Conservation (phyloP, 371 early-diverging fungal genomes). For the Sporodiniella umbellata region DNA sequence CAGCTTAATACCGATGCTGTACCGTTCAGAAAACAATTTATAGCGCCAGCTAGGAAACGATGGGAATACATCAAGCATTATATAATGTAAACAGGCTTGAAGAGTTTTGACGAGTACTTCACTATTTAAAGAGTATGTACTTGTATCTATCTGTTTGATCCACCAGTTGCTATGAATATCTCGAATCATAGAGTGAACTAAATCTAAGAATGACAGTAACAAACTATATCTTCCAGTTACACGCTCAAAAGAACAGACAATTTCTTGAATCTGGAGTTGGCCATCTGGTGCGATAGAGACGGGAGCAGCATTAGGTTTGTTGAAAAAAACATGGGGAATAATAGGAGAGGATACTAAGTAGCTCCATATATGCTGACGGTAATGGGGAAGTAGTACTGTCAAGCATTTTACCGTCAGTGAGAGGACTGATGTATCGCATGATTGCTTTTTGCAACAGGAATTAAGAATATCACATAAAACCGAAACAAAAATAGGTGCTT, state of each 20-base stretch:
- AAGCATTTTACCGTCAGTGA: slow-evolving; percentile 31
- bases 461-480: slow-evolving; percentile 25
- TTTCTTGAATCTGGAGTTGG: slow-evolving; percentile 25
- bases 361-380: slow-evolving; percentile 30
- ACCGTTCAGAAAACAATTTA: slow-evolving; percentile 35
- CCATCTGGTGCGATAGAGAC: neutral
- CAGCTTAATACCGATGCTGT: slow-evolving; percentile 35
- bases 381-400: slow-evolving; percentile 28
- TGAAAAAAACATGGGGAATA: slow-evolving; percentile 21
- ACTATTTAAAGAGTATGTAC: neutral
- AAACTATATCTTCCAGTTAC: slow-evolving; percentile 29
- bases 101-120: slow-evolving; percentile 29
- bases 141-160: slow-evolving; percentile 6
- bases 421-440: slow-evolving; percentile 17
- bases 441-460: slow-evolving; percentile 8
- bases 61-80: slow-evolving; percentile 44
- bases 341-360: slow-evolving; percentile 30
- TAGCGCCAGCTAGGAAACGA: slow-evolving; percentile 42
- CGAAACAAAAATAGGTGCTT: slow-evolving; percentile 21
- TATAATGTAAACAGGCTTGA: slow-evolving; percentile 32
- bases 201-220: slow-evolving; percentile 35
- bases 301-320: neutral
- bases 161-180: slow-evolving; percentile 43
- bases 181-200: slow-evolving; percentile 31
- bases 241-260: slow-evolving; percentile 32